phyloP scores from a whole-genome alignment of 129 eudicot species.

The Kitagawia praeruptora region DNA sequence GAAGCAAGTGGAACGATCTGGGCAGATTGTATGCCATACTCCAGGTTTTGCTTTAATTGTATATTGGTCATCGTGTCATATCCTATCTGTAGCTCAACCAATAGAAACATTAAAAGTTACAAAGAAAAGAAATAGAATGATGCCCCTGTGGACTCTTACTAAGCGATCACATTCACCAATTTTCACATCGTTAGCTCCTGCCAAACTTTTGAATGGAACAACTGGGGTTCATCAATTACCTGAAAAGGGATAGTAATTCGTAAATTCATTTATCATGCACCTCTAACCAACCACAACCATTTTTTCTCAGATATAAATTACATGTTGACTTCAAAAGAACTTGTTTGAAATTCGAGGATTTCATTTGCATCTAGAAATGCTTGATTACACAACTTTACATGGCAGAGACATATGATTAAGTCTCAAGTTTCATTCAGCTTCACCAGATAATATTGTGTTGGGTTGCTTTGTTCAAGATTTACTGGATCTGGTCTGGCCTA shows the following conservation, averaged over 20 bases:
- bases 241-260: background rate
- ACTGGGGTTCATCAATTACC: background rate
- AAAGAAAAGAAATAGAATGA: background rate
- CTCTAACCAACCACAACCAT: background rate
- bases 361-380: background rate
- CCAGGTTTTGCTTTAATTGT: background rate
- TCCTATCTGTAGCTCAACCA: background rate
- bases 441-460: background rate
- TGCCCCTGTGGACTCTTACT: background rate
- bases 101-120: background rate
- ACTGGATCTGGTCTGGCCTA: constrained; percentile 5
- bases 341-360: background rate
- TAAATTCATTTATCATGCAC: background rate
- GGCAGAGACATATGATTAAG: background rate
- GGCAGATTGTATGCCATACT: background rate
- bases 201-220: background rate
- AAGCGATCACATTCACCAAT: background rate
- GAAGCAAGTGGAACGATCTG: background rate
- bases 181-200: background rate
- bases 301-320: background rate
- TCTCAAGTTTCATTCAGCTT: background rate
- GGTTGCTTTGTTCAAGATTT: background rate
- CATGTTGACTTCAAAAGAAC: background rate
- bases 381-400: background rate
- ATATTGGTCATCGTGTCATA: background rate